Evolutionary conservation across 2,329 filamentous ascomycete genomes (phyloP).

Genomic region (Leptographium lundbergii): DNA sequence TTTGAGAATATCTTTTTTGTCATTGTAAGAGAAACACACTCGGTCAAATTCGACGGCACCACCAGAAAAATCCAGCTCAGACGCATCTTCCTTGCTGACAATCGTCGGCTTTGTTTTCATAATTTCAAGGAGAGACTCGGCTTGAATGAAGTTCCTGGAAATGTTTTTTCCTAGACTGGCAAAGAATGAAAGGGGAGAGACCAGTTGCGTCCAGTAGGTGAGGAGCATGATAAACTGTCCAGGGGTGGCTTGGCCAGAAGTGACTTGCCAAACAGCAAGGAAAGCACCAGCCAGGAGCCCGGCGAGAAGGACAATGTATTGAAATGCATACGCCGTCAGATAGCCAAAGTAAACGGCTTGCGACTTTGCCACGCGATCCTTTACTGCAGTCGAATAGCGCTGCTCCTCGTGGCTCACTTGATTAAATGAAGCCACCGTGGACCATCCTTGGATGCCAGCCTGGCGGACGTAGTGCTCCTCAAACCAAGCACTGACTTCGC

Average conservation of each 20-base stretch:
- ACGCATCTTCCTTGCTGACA: conserved; percentile 36
- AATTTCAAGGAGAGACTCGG: conserved; percentile 43
- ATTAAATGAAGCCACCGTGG: conserved; percentile 47
- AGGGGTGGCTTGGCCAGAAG: conserved; percentile 42
- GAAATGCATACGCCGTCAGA: conserved; percentile 39
- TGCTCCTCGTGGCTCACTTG: conserved; percentile 43
- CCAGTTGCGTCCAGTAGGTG: conserved; percentile 63
- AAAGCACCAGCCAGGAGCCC: conserved; percentile 54
- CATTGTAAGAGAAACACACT: conserved; percentile 47
- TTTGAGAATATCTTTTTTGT: conserved; percentile 44
- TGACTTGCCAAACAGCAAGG: conserved; percentile 53
- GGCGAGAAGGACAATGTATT: conserved; percentile 52
- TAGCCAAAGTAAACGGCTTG: conserved; percentile 30
- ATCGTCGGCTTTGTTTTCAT: conserved; percentile 46
- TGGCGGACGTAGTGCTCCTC: conserved; percentile 43
- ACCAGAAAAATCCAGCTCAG: conserved; percentile 34
- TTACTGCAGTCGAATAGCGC: conserved; percentile 38
- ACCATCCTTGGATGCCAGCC: conserved; percentile 45
- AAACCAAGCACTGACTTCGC: conserved; percentile 38
- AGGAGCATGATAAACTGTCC: conserved; percentile 60
- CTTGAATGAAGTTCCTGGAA: conserved; percentile 43
- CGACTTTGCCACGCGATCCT: conserved; percentile 23
- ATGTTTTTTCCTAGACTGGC: conserved; percentile 42
- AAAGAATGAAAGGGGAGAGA: conserved; percentile 60
- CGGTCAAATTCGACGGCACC: conserved; percentile 42